Base-by-base conservation (phyloP, 2,329 filamentous ascomycete species). In the Penicillium hesseltinei region DNA sequence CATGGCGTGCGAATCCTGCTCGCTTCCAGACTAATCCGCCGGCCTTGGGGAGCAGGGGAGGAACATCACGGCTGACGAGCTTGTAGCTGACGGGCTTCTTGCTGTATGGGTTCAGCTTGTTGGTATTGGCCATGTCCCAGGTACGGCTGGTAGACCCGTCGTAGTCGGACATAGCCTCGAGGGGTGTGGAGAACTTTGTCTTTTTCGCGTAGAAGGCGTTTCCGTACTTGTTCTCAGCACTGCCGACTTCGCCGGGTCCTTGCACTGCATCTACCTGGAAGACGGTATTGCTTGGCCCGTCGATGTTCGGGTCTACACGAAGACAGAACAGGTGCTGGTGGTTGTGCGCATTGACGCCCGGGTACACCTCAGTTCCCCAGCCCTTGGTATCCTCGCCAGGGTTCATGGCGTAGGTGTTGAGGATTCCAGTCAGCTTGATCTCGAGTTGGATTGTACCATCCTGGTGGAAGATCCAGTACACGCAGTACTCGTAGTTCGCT, bases 241-340 rank as follows among this genome's bases (percentile, higher is more conserved):
- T 92, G 36, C 92, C 92, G 0, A 93, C 88, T 5, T 89, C 87
- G 0, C 85, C 91, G 0, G 88, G 82, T 0, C 88, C 88, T 1
- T 82, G 80, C 1, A 86, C 81, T 0, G 91, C 88, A 66, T 97
- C 92, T 13, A 88, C 87, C 76, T 92, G 85, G 79, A 91, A 93
- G 58, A 96, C 82, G 0, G 91, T 92, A 73, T 97, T 97, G 62
- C 87, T 82, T 1, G 88, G 84, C 0, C 92, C 92, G 70, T 96
- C 92, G 54, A 97, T 84, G 69, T 93, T 94, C 33, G 92, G 85
- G 71, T 97, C 90, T 43, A 96, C 80, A 42, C 92, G 90, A 43
- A 97, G 79, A 71, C 91, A 96, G 84, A 97, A 97, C 33, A 97
- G 82, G 74, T 97, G 92, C 75, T 97, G 92, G 75, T 97, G 92